Percentiles rank a stretch among this genome's conserved stretches.
Conservation (phyloP, 1,284 basidiomycete species). For the Hypsizygus ulmarius region DNA sequence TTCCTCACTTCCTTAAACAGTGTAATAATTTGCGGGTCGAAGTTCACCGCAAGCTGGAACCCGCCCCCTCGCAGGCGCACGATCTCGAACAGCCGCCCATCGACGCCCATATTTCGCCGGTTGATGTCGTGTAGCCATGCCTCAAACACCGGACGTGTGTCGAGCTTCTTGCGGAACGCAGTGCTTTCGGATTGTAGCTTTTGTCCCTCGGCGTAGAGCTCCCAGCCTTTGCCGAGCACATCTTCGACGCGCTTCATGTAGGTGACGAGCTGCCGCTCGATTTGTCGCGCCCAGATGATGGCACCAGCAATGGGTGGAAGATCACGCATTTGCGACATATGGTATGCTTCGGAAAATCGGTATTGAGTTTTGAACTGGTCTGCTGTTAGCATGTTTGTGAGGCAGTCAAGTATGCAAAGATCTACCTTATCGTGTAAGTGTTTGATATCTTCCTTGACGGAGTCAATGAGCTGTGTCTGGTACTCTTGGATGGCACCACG, state of each 20-base stretch:
- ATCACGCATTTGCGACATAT: slow-evolving; percentile 98
- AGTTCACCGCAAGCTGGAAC: slow-evolving; percentile 92
- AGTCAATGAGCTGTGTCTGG: slow-evolving; percentile 96
- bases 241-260: slow-evolving; percentile 99
- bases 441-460: slow-evolving; percentile 97
- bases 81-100: slow-evolving; percentile 96
- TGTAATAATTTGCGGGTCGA: slow-evolving; percentile 96
- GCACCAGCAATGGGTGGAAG: slow-evolving; percentile 96
- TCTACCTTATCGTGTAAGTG: slow-evolving; percentile 86
- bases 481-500: slow-evolving; percentile 98
- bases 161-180: slow-evolving; percentile 94
- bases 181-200: slow-evolving; percentile 90
- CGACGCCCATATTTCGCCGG: slow-evolving; percentile 87
- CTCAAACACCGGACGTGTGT: slow-evolving; percentile 91
- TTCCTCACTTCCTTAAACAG: slow-evolving; percentile 98
- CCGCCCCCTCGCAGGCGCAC: slow-evolving; percentile 78
- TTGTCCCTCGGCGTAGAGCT: slow-evolving; percentile 98
- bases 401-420: slow-evolving; percentile 9
- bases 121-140: slow-evolving; percentile 97
- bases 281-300: slow-evolving; percentile 98
- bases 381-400: slow-evolving; percentile 9
- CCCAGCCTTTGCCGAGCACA: slow-evolving; percentile 98
- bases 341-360: slow-evolving; percentile 91
- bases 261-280: slow-evolving; percentile 91
- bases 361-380: slow-evolving; percentile 89